Base-by-base conservation (phyloP, 495 filamentous ascomycete species). In the Podospora comata region DNA sequence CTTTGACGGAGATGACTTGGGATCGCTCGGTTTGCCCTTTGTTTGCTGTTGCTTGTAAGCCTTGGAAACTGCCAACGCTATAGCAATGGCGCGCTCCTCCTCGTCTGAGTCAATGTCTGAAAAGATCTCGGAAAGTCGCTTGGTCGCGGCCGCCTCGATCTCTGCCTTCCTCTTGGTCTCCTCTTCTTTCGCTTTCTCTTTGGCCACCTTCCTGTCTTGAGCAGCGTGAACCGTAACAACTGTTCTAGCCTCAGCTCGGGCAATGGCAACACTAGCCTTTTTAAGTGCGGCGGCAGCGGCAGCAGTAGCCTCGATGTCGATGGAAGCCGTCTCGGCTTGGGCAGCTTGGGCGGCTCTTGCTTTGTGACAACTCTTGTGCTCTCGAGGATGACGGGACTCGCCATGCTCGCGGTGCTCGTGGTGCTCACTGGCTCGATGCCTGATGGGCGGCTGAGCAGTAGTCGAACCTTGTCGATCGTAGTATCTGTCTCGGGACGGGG, bases 141-240 rank as follows among this genome's bases (percentile, higher is more conserved):
- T 44, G 4, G 13, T 19, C 4, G 27, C 60, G 44, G 23, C 6
- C 18, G 26, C 23, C 34, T 56, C 39, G 7, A 13, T 16, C 39
- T 13, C 39, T 16, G 39, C 39, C 39, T 48, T 48, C 39, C 13
- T 48, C 15, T 48, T 48, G 5, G 30, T 13, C 19, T 27, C 44
- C 5, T 54, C 62, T 3, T 19, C 3, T 16, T 34, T 18, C 5
- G 54, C 13, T 53, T 74, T 71, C 7, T 59, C 57, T 23, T 69
- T 62, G 60, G 54, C 19, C 11, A 62, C 32, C 61, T 76, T 77
- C 3, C 3, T 3, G 16, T 60, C 58, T 19, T n/a, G 3, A 13
- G 58, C 16, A 60, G 58, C 20, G 5, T 56, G 54, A 6, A 5
- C 5, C 11, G 6, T 56, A 15, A 2, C 20, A 5, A 9, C 0